Evolutionary conservation across 257 asterid genomes (phyloP).

Genomic region (Plantago elongata): DNA sequence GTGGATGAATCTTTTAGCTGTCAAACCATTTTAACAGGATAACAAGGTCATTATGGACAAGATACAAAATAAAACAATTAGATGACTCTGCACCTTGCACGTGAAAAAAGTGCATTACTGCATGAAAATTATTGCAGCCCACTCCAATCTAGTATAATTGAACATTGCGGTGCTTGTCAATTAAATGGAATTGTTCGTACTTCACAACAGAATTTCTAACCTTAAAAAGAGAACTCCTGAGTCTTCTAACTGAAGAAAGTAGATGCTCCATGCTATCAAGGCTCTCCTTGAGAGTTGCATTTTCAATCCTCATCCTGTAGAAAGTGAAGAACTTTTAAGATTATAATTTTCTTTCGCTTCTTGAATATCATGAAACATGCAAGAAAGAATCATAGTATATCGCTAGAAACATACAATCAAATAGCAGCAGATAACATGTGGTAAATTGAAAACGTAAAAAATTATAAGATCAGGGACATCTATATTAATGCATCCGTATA

Average conservation of each 20-base stretch:
- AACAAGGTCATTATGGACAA: constrained; percentile 12
- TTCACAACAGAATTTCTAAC: constrained; percentile 26
- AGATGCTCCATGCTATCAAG: constrained; percentile 91
- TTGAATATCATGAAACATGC: no score
- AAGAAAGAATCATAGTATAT: background rate
- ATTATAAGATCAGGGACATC: background rate
- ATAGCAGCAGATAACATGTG: constrained; percentile 1
- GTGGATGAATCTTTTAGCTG: constrained; percentile 49
- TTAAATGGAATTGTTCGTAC: no score
- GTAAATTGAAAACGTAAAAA: background rate
- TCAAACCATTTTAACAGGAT: background rate
- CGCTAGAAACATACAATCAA: background rate
- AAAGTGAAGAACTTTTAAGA: background rate
- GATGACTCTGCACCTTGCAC: no score
- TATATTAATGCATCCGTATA: constrained; percentile 14
- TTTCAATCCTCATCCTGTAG: constrained; percentile 80
- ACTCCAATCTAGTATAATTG: no score
- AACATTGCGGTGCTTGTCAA: no score
- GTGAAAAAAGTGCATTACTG: no score
- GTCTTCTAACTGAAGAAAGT: constrained; percentile 68
- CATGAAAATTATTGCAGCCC: background rate
- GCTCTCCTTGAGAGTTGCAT: constrained; percentile 93
- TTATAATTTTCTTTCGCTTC: background rate
- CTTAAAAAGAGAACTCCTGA: constrained; percentile 66
- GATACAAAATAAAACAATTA: background rate